A percentile compares a stretch with the other conserved stretches of the same genome.
phyloP scores from a whole-genome alignment of 805 yeast species.

The Pichia nakasei region DNA sequence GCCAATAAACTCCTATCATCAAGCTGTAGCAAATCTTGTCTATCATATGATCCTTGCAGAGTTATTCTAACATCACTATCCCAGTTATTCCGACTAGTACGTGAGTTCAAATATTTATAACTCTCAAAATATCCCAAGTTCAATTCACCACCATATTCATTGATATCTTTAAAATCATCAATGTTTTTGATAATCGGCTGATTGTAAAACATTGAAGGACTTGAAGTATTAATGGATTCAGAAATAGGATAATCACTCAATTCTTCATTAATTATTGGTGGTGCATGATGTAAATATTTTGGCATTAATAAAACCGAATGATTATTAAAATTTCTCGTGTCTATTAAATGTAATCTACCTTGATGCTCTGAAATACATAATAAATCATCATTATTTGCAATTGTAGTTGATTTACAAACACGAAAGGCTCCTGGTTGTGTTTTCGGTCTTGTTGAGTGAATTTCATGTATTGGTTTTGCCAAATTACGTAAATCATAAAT shows the following conservation, averaged over 20 bases:
- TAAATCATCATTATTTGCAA: slow-evolving; percentile 65
- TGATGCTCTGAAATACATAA: slow-evolving; percentile 75
- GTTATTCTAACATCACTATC: background rate
- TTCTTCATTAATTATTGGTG: background rate
- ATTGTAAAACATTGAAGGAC: slow-evolving; percentile 6
- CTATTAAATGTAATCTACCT: slow-evolving; percentile 79
- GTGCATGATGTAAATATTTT: slow-evolving; percentile 12
- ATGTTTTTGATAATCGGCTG: slow-evolving; percentile 24
- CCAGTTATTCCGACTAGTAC: background rate
- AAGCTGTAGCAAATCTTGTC: slow-evolving; percentile 3
- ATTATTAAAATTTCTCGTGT: slow-evolving; percentile 60
- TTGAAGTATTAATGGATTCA: background rate
- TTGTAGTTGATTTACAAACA: slow-evolving; percentile 35
- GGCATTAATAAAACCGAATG: slow-evolving; percentile 74
- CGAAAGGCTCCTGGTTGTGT: slow-evolving; percentile 34
- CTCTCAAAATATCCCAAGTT: slow-evolving; percentile 7
- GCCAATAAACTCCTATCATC: background rate
- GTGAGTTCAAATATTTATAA: slow-evolving; percentile 1
- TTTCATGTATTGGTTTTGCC: slow-evolving; percentile 40
- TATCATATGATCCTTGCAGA: slow-evolving; percentile 5
- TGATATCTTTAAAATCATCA: slow-evolving; percentile 20
- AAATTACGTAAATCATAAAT: slow-evolving; percentile 69
- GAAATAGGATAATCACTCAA: slow-evolving; percentile 6
- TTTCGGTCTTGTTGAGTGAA: slow-evolving; percentile 52
- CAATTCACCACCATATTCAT: slow-evolving; percentile 11